Evolutionary conservation across 1,284 basidiomycete genomes (phyloP).

Genomic region (Marasmius tenuissimus): DNA sequence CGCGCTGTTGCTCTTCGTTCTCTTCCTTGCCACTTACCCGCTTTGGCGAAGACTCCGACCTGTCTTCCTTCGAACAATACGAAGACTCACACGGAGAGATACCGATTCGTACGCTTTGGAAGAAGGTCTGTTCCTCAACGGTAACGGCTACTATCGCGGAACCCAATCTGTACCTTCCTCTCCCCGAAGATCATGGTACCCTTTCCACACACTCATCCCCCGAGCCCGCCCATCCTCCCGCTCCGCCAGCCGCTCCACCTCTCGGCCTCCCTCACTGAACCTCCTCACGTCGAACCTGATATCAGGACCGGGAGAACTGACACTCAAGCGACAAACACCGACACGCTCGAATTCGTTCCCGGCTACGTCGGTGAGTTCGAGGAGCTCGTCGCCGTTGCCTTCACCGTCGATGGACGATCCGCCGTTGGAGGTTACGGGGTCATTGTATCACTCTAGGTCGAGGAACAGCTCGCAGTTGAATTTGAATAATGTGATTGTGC

Average conservation of each 20-base stretch:
- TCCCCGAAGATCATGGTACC: constrained; percentile 32
- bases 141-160: constrained; percentile 22
- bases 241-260: neutral
- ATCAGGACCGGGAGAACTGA: neutral
- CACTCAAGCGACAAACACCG: neutral
- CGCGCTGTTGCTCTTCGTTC: constrained; percentile 37
- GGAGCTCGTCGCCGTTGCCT: constrained; percentile 37
- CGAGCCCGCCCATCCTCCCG: neutral
- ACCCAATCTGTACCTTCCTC: constrained; percentile 28
- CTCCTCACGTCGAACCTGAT: neutral
- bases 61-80: constrained; percentile 46
- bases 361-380: constrained; percentile 8
- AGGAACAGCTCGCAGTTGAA: constrained; percentile 66
- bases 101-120: constrained; percentile 54
- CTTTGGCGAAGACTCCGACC: constrained; percentile 54
- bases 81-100: constrained; percentile 34
- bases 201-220: constrained; percentile 38
- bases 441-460: constrained; percentile 47
- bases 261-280: neutral
- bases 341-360: constrained; percentile 15
- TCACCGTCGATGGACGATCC: constrained; percentile 23
- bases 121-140: constrained; percentile 45
- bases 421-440: constrained; percentile 14
- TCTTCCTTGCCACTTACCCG: constrained; percentile 48
- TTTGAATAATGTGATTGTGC: constrained; percentile 39